Base-by-base conservation (phyloP, 2,329 filamentous ascomycete genomes). In the Fusarium verrucosum region DNA sequence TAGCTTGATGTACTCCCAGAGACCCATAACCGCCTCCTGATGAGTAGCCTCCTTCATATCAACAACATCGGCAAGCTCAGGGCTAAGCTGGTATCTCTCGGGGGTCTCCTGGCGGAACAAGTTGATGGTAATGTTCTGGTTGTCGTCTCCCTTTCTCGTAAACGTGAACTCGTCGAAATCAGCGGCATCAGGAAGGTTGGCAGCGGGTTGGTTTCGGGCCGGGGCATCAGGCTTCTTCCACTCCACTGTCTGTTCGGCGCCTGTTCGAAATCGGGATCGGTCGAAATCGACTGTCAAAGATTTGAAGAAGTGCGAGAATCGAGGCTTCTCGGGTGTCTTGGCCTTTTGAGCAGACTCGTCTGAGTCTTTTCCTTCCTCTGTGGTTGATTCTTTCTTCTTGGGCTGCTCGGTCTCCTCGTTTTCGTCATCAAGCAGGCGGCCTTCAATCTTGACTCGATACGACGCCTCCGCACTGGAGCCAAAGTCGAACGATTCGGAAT, bases 131-230 rank as follows among this genome's bases (percentile, higher is more conserved):
- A 97, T 88, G 74, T 97, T 97, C 69, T 91, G 83, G 70, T 96
- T 97, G 76, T 97, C 93, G 74, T 99, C 95, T 30, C 92, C 90
- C 70, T 90, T 92, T 50, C 95, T 87, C 81, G 96, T 92, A 75
- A 99, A 98, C 38, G 93, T 90, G 40, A 99, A 81, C 74, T 91
- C 90, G 78, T 97, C 95, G 72, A 98, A 97, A 72, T 96, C 92
- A 40, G 88, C 86, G 28, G 87, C 87, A 28, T 88, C 82, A 8
- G 89, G 84, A 25, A 70, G 57, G 26, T 47, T 66, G 17, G 66
- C 56, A 19, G 57, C 62, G n/a, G 83, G 71, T 10, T 76, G 73
- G 49, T 83, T 85, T 35, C 86, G 78, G 2, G 83, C 76, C 65
- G 82, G 80, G n/a, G 73, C 80, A 60, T 79, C 87, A 6, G 92